These are phyloP conservation scores for Entonaema liquescens DNA, from an alignment of 495 filamentous ascomycete species.

Conservation along the genomic window DNA sequence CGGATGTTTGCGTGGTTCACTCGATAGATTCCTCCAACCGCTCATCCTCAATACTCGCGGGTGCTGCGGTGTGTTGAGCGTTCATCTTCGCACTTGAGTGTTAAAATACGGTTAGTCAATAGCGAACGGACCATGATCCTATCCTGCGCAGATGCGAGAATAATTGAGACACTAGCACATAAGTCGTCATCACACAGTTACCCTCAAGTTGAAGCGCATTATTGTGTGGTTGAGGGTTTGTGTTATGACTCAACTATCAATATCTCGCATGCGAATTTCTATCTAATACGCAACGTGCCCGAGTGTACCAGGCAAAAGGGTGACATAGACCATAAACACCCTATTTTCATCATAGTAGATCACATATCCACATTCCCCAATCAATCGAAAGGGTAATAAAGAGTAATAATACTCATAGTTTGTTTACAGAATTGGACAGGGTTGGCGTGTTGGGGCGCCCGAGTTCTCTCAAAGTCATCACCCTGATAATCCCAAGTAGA, in stretches of 20 bases:
- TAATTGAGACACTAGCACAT: background rate
- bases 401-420: background rate
- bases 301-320: background rate
- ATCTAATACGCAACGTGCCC: background rate
- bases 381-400: background rate
- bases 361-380: background rate
- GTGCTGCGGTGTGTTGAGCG: background rate
- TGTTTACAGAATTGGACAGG: background rate
- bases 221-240: background rate
- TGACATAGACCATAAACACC: background rate
- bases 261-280: background rate
- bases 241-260: constrained; percentile 1
- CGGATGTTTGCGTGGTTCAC: constrained; percentile 7
- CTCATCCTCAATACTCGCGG: constrained; percentile 2
- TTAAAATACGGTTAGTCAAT: background rate
- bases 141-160: constrained; percentile 32
- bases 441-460: background rate
- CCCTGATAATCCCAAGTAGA: background rate
- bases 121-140: background rate
- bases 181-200: background rate
- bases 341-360: background rate
- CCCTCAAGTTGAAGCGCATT: background rate
- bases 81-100: constrained; percentile 26
- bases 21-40: background rate
- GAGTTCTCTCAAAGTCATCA: background rate